Percentiles rank a stretch among this genome's conserved stretches.
These are phyloP conservation scores for Tolypocladium amazonense DNA, from an alignment of 2,329 filamentous ascomycete species.

Conservation along the genomic window DNA sequence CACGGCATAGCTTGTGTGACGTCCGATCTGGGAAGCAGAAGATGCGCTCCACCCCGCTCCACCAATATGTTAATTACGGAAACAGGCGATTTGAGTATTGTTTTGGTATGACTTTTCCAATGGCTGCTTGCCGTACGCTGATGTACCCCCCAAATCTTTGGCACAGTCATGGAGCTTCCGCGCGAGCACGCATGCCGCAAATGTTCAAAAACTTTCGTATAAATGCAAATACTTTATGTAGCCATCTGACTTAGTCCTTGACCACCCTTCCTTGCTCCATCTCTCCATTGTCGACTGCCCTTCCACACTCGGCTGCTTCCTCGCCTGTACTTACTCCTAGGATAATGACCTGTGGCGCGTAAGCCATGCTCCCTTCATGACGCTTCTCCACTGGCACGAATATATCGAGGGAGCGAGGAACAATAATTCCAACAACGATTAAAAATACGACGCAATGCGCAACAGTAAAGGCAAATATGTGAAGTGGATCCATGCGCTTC, in stretches of 20 bases:
- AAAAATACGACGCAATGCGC: constrained; percentile 27
- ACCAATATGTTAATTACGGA: background rate
- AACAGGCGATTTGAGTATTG: background rate
- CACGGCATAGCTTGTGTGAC: background rate
- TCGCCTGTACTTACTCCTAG: background rate
- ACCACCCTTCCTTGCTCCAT: background rate
- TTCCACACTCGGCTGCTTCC: background rate
- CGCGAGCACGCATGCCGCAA: background rate
- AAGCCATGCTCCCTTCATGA: background rate
- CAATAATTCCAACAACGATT: constrained; percentile 30
- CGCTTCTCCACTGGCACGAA: background rate
- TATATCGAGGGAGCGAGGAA: constrained; percentile 18
- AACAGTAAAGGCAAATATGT: constrained; percentile 27
- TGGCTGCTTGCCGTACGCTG: background rate
- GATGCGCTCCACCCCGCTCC: background rate
- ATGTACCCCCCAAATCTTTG: no score
- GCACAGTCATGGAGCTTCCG: no score
- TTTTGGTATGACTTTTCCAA: background rate
- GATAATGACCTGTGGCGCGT: background rate
- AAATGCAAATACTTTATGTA: background rate
- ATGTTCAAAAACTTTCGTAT: background rate
- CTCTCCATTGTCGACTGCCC: background rate
- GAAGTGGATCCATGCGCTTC: constrained; percentile 26
- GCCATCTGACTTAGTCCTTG: background rate
- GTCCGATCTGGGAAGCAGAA: background rate